Percentiles rank a stretch among this genome's conserved stretches.
Conservation (phyloP, 2,329 filamentous ascomycete species). For the Stemphylium lycopersici region DNA sequence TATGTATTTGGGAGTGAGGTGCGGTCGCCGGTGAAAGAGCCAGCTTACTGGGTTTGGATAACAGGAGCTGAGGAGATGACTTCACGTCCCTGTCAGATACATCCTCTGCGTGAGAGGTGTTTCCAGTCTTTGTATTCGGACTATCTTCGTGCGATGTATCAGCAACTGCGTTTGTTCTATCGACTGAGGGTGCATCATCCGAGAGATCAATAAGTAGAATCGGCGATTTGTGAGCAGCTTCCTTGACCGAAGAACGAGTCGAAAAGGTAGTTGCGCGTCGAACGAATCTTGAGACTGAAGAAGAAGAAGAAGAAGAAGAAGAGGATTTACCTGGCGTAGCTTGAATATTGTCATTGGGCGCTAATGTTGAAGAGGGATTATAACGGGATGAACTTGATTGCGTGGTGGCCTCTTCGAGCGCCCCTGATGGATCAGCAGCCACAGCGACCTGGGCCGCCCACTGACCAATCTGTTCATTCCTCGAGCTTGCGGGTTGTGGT, state of each 20-base stretch:
- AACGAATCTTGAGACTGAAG: slow-evolving; percentile 5
- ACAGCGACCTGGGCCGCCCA: slow-evolving; percentile 33
- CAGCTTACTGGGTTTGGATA: background rate
- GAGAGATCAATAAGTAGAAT: slow-evolving; percentile 16
- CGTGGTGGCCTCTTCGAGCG: slow-evolving; percentile 3
- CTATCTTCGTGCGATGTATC: slow-evolving; percentile 19
- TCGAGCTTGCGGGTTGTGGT: slow-evolving; percentile 10
- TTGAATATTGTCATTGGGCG: slow-evolving; percentile 2
- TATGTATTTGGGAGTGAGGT: slow-evolving; percentile 36
- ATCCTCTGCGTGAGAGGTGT: background rate
- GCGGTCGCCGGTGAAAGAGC: slow-evolving; percentile 10
- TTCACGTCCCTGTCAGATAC: background rate
- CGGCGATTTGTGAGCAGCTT: background rate
- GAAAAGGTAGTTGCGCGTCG: background rate
- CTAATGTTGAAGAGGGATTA: slow-evolving; percentile 14
- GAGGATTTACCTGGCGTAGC: slow-evolving; percentile 25
- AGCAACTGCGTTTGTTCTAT: slow-evolving; percentile 14
- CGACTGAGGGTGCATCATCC: background rate
- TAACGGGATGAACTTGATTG: slow-evolving; percentile 14
- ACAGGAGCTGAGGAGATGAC: background rate
- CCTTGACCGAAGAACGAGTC: background rate
- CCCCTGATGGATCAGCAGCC: slow-evolving; percentile 1
- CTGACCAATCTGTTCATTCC: slow-evolving; percentile 24
- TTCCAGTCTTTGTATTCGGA: background rate
- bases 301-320: slow-evolving; percentile 19